These are phyloP conservation scores for Sordariomycetes sp. DNA, from an alignment of 2,329 filamentous ascomycete genomes.

Conservation along the genomic window DNA sequence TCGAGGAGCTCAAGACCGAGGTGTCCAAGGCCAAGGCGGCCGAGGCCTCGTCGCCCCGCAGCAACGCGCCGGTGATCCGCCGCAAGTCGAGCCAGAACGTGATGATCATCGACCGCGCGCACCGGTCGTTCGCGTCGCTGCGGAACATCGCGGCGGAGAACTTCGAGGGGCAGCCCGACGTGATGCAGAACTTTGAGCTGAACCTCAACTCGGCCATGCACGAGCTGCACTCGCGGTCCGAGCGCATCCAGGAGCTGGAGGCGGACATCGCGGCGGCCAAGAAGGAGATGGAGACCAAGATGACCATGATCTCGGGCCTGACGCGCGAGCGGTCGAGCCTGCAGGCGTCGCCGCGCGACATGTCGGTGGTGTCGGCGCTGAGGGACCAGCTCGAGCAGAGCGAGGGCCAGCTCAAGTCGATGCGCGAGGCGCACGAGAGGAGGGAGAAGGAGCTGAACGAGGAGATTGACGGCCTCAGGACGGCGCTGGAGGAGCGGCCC, in stretches of 20 bases:
- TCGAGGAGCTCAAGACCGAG: constrained; percentile 85
- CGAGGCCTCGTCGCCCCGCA: constrained; percentile 49
- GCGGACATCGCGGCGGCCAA: constrained; percentile 71
- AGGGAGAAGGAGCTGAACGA: constrained; percentile 65
- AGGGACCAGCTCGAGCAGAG: constrained; percentile 81
- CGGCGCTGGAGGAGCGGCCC: constrained; percentile 31
- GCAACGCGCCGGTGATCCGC: constrained; percentile 69
- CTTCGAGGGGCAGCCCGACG: constrained; percentile 71
- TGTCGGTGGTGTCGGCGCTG: constrained; percentile 78
- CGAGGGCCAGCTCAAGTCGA: constrained; percentile 64
- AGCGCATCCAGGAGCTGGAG: constrained; percentile 84
- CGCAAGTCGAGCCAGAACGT: constrained; percentile 89
- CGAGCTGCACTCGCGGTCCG: constrained; percentile 76
- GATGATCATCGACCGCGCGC: constrained; percentile 78
- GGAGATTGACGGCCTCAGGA: constrained; percentile 60
- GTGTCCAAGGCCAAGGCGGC: constrained; percentile 63
- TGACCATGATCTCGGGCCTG: constrained; percentile 87
- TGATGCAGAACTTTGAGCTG: constrained; percentile 84
- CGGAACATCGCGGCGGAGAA: constrained; percentile 81
- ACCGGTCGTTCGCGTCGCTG: constrained; percentile 81
- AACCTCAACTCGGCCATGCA: constrained; percentile 89
- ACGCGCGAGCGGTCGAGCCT: constrained; percentile 88
- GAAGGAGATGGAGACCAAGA: constrained; percentile 96
- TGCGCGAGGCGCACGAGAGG: constrained; percentile 61
- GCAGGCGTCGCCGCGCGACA: constrained; percentile 75